Percentiles rank a stretch among this genome's conserved stretches.
phyloP scores from a whole-genome alignment of 768 basidiomycete species.

The Paxillus ammoniavirescens region DNA sequence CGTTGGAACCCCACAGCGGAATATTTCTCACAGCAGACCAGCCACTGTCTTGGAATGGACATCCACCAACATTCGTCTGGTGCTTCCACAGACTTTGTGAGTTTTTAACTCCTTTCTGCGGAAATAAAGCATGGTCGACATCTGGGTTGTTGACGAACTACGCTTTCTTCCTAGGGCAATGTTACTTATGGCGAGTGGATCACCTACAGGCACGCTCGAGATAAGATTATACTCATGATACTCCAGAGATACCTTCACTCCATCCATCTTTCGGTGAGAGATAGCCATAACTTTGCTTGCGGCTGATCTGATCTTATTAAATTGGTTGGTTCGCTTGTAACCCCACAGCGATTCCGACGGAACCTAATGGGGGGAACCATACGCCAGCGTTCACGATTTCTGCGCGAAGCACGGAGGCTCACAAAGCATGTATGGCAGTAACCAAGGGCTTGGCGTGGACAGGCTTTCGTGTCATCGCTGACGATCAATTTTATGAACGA shows the following conservation, averaged over 20 bases:
- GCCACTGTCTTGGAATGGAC: conserved; percentile 42
- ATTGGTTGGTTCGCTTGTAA: conserved; percentile 17
- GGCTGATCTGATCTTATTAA: conserved; percentile 19
- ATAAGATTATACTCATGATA: conserved; percentile 14
- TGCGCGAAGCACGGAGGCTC: conserved; percentile 59
- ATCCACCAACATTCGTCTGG: conserved; percentile 36
- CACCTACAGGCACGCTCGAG: conserved; percentile 5
- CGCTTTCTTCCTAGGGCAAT: conserved; percentile 54
- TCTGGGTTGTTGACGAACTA: conserved; percentile 9
- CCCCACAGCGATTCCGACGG: conserved; percentile 64
- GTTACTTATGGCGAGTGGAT: conserved; percentile 59
- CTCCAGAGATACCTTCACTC: conserved; percentile 55
- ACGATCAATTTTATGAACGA: conserved; percentile 54
- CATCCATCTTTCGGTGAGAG: conserved; percentile 62
- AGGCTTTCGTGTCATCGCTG: conserved; percentile 57
- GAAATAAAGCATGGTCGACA: not conserved
- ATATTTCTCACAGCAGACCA: conserved; percentile 49
- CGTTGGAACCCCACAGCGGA: conserved; percentile 38
- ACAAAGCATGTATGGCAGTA: conserved; percentile 53
- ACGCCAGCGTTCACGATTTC: conserved; percentile 64
- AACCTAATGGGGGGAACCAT: conserved; percentile 71
- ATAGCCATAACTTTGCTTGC: not conserved
- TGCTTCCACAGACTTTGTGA: conserved; percentile 79
- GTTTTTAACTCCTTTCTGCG: conserved; percentile 25
- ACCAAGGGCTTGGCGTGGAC: conserved; percentile 63